Base-by-base conservation (phyloP, 306 rosid species). In the Trifolium subterraneum region DNA sequence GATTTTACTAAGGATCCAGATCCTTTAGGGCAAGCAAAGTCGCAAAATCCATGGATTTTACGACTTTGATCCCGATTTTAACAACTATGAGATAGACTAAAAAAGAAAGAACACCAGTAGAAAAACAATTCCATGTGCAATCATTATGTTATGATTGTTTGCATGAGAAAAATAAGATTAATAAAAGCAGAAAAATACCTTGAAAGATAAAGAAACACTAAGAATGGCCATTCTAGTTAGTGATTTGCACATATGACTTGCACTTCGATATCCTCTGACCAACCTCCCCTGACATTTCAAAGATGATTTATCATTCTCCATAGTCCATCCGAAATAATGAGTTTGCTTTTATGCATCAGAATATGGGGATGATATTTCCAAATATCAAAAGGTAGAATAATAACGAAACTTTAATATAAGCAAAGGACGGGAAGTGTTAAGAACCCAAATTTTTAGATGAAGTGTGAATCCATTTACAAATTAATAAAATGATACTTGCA, bases 201-300 rank as follows among this genome's bases (percentile, higher is more conserved):
- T 86, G 6, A 84, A 66, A 71, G 82, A 76, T 71, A 82, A 87
- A 62, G 96, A 62, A 80, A 88, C 85, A 66, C 93, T 90, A 58
- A 94, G 93, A 83, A 94, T 82, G 59, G 89, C 97, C 70, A 94
- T 83, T 87, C 97, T 87, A 82, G 97, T 82, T 45, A 86, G 73
- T 73, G 90, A 80, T 76, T 78, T 87, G 80, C 89, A 84, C 83
- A 81, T 39, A 58, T 48, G 62, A 81, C 73, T 86, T 64, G 77
- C 54, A 64, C 70, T 78, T 55, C 68, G 76, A 60, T 78, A 78
- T 77, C 81, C 91, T 72, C 82, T 81, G 22, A 52, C 87, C 65
- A 78, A 75, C 84, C 82, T 78, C 62, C 83, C 89, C 94, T 94
- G 87, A 55, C 48, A 77, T 60, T 75, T 75, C 81, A 84, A 27